Conservation (phyloP, 257 asterid species). For the Solanum piurae region DNA sequence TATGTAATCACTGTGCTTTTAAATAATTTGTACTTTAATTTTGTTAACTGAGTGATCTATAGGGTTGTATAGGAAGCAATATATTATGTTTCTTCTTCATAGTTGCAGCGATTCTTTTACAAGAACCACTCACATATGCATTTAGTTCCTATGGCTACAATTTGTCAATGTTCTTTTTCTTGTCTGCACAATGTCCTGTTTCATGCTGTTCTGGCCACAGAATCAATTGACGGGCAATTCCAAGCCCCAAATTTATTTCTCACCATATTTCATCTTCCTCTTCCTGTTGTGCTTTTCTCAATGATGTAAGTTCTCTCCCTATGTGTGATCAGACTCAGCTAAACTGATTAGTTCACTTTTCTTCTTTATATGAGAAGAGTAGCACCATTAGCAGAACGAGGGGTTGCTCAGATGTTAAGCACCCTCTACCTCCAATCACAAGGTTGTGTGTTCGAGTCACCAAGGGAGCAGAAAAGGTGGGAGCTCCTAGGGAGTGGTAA, state of each 20-base stretch:
- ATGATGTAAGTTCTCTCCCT: not conserved
- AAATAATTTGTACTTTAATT: not conserved
- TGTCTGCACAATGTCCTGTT: not conserved
- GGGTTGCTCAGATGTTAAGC: not conserved
- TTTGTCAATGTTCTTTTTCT: not conserved
- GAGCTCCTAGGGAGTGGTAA: not conserved
- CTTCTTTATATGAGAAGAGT: not conserved
- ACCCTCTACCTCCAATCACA: not conserved
- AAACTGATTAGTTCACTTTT: not conserved
- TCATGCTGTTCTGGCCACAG: not conserved
- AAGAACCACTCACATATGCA: not conserved
- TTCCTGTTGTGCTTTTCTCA: not conserved
- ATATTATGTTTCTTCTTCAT: not conserved
- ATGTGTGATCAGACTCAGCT: not conserved
- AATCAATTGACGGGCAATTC: not conserved
- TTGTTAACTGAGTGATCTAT: not conserved
- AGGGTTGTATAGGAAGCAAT: not conserved
- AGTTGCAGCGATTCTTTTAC: not conserved
- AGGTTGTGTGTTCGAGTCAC: not conserved
- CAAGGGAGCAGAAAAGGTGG: not conserved
- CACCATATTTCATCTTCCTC: not conserved
- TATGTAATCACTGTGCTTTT: not conserved
- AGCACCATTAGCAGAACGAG: not conserved
- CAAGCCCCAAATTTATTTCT: not conserved
- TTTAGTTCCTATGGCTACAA: not conserved